These are phyloP conservation scores for Sanghuangporus baumii DNA, from an alignment of 1,284 basidiomycete genomes.

Conservation along the genomic window DNA sequence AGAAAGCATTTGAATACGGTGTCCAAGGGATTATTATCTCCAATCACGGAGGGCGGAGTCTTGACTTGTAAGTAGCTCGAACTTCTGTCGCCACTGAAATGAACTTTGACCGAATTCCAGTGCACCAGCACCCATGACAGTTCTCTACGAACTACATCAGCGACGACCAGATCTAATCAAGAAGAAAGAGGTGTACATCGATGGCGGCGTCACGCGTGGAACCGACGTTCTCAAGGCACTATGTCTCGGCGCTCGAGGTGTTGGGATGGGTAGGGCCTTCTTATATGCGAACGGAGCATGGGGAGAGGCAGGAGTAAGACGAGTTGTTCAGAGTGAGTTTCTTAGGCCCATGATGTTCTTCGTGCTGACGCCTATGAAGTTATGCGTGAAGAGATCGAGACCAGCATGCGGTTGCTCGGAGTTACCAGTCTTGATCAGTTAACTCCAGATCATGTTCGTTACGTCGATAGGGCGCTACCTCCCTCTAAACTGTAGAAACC, in stretches of 20 bases:
- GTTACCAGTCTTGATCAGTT: conserved; percentile 43
- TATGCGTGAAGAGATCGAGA: conserved; percentile 40
- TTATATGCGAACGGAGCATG: conserved; percentile 39
- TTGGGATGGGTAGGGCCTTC: conserved; percentile 48
- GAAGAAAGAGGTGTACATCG: conserved; percentile 37
- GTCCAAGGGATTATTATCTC: conserved; percentile 43
- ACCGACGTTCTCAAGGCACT: conserved; percentile 50
- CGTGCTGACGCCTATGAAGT: conserved; percentile 2
- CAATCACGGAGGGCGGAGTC: conserved; percentile 40
- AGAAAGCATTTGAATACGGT: conserved; percentile 45
- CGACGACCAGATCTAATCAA: conserved; percentile 35
- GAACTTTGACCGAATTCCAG: conserved; percentile 29
- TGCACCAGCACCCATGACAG: conserved; percentile 19
- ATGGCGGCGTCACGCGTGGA: conserved; percentile 48
- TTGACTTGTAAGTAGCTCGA: conserved; percentile 27
- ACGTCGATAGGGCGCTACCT: conserved; percentile 7
- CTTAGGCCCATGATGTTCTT: neutral
- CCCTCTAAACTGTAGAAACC: conserved; percentile 8
- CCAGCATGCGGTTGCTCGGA: conserved; percentile 48
- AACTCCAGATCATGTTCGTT: conserved; percentile 34
- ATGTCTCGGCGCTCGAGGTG: conserved; percentile 47
- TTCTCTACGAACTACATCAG: conserved; percentile 37
- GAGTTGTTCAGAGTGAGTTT: conserved; percentile 16
- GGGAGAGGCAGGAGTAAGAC: conserved; percentile 12
- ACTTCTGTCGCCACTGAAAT: conserved; percentile 23